Evolutionary conservation across 2,329 filamentous ascomycete species (phyloP), one percentile per base, ranked within the genome.

Genomic region (Diaporthe caulivora): DNA sequence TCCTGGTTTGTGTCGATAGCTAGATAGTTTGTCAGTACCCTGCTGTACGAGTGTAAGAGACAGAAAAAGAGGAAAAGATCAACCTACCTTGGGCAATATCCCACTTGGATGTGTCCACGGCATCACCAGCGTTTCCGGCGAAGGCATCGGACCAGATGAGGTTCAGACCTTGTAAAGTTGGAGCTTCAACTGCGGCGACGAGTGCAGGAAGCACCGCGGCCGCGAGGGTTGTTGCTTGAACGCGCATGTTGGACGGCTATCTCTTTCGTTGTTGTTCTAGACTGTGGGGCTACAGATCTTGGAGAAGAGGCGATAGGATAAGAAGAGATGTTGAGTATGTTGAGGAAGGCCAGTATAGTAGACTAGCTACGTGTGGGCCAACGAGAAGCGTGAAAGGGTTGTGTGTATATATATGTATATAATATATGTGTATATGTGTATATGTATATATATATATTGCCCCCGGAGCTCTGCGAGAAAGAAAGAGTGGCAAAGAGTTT

Each of bases 71-170:
- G 44, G 8, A 7, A 26, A 31, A 34, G 34, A 29, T 37, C 3
- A 26, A 55, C 72, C 47, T 71, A 80, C 79, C 76, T 54, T 76
- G 76, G 73, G 85, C 82, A 70, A 84, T 79, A 74, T 85, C 82
- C 87, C 87, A 89, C 62, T 80, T 80, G 65, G 34, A 76, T 6
- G 75, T 67, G 78, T 82, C 79, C 7, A 86, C 83, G 0, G 78
- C 72, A 1, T 78, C 74, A 53, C 84, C 83, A 24, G 79, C 76
- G 1, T 67, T 42, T 9, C 87, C 87, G 2, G 71, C 51, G 71
- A 89, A 89, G 31, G 75, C 77, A 31, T 88, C 86, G 7, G 83
- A 79, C 85, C 85, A 89, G 51, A 85, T 60, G 9, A 80, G 78
- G 24, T 73, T 78, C 78, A 82, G 83, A 68, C 84, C 84, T 11